Evolutionary conservation across 1,284 basidiomycete genomes (phyloP).

Genomic region (Pseudozyma sp.): DNA sequence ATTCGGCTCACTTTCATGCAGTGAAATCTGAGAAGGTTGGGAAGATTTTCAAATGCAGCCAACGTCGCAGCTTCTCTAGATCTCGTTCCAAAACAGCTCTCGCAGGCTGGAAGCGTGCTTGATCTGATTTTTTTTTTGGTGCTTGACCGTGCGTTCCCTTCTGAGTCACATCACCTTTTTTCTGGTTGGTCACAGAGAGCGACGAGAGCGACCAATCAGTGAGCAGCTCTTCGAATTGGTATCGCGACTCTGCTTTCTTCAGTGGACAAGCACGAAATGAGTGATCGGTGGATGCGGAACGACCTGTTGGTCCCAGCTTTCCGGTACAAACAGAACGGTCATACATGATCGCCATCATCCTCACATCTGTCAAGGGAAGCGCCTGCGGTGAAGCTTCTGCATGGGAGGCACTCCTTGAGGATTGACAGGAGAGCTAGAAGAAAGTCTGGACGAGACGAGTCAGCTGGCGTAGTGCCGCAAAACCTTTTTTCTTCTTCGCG

Average conservation of each 20-base stretch:
- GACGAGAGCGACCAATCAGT: constrained; percentile 5
- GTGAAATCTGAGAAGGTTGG: too few relatives aligned
- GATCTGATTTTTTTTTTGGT: background rate
- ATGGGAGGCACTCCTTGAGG: too few relatives aligned
- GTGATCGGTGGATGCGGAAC: background rate
- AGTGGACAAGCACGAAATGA: background rate
- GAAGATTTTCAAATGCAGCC: too few relatives aligned
- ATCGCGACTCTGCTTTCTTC: background rate
- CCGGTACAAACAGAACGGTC: background rate
- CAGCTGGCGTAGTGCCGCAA: constrained; percentile 1
- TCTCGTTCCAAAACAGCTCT: too few relatives aligned
- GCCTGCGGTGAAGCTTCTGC: too few relatives aligned
- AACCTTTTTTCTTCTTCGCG: constrained; percentile 12
- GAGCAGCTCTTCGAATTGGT: background rate
- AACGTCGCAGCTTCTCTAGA: too few relatives aligned
- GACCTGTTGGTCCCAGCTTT: background rate
- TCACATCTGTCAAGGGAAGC: too few relatives aligned
- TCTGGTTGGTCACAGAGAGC: background rate
- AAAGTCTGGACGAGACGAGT: constrained; percentile 1
- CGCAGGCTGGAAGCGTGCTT: too few relatives aligned
- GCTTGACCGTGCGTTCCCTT: background rate
- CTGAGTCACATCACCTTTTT: background rate
- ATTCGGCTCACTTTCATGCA: too few relatives aligned
- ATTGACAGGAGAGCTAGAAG: background rate
- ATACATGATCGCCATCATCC: background rate